Evolutionary conservation across 768 basidiomycete species (phyloP).

Genomic region (Auriscalpium vulgare): DNA sequence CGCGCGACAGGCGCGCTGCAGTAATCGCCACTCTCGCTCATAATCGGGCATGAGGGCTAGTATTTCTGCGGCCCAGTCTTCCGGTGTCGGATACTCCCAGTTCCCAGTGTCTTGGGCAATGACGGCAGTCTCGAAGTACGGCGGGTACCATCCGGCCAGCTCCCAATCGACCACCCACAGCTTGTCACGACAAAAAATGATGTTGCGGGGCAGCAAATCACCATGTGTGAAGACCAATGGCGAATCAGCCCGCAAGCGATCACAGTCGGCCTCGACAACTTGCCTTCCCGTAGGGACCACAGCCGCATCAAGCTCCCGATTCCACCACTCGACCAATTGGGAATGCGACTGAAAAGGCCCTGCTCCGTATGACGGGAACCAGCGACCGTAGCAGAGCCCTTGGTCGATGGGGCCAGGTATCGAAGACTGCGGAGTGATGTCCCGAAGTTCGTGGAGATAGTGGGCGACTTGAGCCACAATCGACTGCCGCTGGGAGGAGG

Average conservation of each 20-base stretch:
- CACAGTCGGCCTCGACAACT: neutral
- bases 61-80: neutral
- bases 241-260: neutral
- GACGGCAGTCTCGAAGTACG: neutral
- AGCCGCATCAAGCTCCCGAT: neutral
- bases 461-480: neutral
- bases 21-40: neutral
- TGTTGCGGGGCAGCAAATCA: neutral
- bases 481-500: neutral
- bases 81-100: neutral
- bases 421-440: neutral
- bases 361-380: neutral
- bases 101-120: neutral
- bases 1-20: no score
- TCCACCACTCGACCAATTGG: neutral
- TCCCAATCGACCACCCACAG: neutral
- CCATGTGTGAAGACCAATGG: neutral
- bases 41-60: neutral
- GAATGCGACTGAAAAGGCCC: neutral
- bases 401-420: neutral
- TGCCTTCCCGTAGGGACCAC: neutral
- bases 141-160: neutral
- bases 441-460: neutral
- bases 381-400: neutral
- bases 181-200: neutral